A percentile compares a stretch with the other conserved stretches of the same genome.
These are phyloP conservation scores for Suhomyces vadensis DNA, from an alignment of 805 yeast genomes.

Conservation along the genomic window DNA sequence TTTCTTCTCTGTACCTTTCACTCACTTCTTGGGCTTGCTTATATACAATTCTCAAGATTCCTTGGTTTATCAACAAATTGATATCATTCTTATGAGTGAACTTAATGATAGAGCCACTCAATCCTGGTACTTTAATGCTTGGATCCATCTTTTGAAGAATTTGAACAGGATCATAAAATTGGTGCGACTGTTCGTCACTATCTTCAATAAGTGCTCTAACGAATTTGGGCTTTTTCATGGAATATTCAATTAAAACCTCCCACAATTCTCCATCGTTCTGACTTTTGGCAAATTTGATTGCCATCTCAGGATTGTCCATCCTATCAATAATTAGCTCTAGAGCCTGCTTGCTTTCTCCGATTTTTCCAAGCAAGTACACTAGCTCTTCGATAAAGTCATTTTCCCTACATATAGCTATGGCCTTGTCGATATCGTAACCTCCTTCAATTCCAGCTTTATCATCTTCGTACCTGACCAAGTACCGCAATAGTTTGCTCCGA, in stretches of 20 bases:
- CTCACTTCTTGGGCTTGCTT: conserved; percentile 11
- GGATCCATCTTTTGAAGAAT: conserved; percentile 9
- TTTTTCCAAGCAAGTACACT: conserved; percentile 76
- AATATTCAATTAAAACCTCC: conserved; percentile 70
- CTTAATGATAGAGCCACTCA: conserved; percentile 58
- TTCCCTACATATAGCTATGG: conserved; percentile 64
- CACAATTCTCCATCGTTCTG: conserved; percentile 76
- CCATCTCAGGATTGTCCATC: conserved; percentile 74
- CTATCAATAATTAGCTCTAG: conserved; percentile 73
- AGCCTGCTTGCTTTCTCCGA: conserved; percentile 80
- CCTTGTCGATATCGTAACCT: conserved; percentile 68
- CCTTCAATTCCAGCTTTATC: not conserved
- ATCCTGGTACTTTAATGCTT: conserved; percentile 53
- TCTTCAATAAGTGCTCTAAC: conserved; percentile 71
- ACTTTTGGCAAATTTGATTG: conserved; percentile 73
- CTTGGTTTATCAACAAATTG: conserved; percentile 49
- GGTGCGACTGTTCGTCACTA: conserved; percentile 51
- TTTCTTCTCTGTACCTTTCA: conserved; percentile 7
- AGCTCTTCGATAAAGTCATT: conserved; percentile 63
- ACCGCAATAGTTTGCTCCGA: conserved; percentile 54
- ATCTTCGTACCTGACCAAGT: conserved; percentile 49
- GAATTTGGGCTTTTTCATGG: conserved; percentile 73
- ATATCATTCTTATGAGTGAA: conserved; percentile 67
- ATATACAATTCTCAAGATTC: conserved; percentile 44
- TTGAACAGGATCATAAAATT: conserved; percentile 11